Evolutionary conservation across 345 rosid genomes (phyloP).

Genomic region (Eucalyptus urophylla): DNA sequence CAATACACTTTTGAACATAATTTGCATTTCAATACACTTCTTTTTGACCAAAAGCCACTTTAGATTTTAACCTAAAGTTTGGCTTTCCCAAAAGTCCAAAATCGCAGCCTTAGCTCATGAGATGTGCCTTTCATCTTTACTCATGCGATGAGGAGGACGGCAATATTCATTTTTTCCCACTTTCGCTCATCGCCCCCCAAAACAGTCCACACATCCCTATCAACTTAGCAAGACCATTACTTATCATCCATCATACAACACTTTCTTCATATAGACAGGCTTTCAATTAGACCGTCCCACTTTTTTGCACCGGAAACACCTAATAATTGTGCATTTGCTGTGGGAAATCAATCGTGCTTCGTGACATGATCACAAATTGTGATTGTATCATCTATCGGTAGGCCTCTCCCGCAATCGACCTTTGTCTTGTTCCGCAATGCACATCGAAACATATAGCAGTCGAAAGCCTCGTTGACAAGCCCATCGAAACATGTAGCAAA

Average conservation of each 20-base stretch:
- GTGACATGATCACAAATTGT: neutral
- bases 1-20: neutral
- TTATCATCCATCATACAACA: neutral
- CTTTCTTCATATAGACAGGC: neutral
- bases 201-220: neutral
- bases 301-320: neutral
- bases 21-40: neutral
- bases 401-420: neutral
- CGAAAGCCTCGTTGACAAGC: neutral
- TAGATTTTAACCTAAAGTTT: neutral
- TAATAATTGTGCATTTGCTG: neutral
- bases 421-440: neutral
- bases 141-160: neutral
- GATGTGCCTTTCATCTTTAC: neutral
- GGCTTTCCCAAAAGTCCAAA: neutral
- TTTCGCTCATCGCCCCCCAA: neutral
- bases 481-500: neutral
- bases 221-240: neutral
- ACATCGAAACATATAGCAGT: neutral
- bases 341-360: neutral
- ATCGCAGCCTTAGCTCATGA: neutral
- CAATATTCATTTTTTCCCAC: neutral
- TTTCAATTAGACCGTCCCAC: neutral
- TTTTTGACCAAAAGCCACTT: neutral
- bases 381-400: neutral